phyloP scores from a whole-genome alignment of 1,284 basidiomycete genomes.

The Rhodotorula sp. region DNA sequence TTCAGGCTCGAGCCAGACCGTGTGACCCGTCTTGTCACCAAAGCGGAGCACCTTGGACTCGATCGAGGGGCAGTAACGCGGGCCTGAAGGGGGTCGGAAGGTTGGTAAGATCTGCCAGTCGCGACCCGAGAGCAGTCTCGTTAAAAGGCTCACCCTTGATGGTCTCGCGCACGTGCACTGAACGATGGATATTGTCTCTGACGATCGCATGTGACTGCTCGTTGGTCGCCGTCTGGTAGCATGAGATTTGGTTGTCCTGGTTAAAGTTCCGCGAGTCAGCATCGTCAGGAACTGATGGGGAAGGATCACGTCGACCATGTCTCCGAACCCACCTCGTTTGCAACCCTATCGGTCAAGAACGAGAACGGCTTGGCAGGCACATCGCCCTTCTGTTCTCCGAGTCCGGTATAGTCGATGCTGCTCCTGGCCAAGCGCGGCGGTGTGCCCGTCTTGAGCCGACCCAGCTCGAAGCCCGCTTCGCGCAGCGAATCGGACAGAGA shows the following conservation, averaged over 20 bases:
- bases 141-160: slow-evolving; percentile 61
- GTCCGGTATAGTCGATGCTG: slow-evolving; percentile 65
- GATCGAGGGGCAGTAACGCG: slow-evolving; percentile 84
- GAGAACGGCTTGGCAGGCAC: slow-evolving; percentile 42
- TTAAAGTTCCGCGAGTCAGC: neutral
- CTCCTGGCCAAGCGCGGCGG: slow-evolving; percentile 71
- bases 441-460: slow-evolving; percentile 83
- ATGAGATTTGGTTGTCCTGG: slow-evolving; percentile 68
- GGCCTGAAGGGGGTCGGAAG: slow-evolving; percentile 55
- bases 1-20: slow-evolving; percentile 85
- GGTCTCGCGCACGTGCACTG: slow-evolving; percentile 80
- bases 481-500: slow-evolving; percentile 72
- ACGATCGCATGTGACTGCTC: slow-evolving; percentile 69
- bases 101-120: neutral
- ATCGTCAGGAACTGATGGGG: neutral
- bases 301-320: neutral
- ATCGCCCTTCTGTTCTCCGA: slow-evolving; percentile 51
- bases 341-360: slow-evolving; percentile 51
- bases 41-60: slow-evolving; percentile 83
- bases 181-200: slow-evolving; percentile 67
- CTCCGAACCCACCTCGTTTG: slow-evolving; percentile 50
- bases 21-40: slow-evolving; percentile 66
- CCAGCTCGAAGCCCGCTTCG: slow-evolving; percentile 72
- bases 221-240: slow-evolving; percentile 72
- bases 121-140: no score